phyloP scores from a whole-genome alignment of 2,329 filamentous ascomycete genomes.

The Epichloe brachyelytri region DNA sequence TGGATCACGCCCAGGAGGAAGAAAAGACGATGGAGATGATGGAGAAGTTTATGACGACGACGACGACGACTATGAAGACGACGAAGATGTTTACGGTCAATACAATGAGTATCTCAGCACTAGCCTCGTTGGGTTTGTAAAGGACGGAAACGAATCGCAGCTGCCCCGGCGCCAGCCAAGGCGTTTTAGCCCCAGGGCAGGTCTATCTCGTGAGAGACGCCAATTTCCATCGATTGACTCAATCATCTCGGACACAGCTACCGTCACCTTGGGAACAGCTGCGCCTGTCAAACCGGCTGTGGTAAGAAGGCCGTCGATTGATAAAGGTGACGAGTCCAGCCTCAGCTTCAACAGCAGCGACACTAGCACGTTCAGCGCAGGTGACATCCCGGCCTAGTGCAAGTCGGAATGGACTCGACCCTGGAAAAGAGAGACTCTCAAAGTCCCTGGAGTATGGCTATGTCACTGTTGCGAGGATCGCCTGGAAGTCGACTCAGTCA shows the following conservation, averaged over 20 bases:
- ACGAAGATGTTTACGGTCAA: background rate
- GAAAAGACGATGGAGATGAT: background rate
- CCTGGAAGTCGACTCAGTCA: background rate
- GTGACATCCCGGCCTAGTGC: background rate
- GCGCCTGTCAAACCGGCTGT: background rate
- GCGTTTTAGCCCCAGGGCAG: background rate
- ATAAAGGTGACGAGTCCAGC: background rate
- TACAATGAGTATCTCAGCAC: background rate
- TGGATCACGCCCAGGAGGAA: background rate
- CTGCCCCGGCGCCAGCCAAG: background rate
- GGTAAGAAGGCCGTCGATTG: background rate
- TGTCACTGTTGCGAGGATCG: slow-evolving; percentile 8
- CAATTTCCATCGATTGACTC: background rate
- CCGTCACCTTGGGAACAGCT: background rate
- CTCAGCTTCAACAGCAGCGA: background rate
- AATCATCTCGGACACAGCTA: background rate
- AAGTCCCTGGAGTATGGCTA: slow-evolving; percentile 9
- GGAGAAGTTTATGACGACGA: background rate
- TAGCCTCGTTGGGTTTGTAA: background rate
- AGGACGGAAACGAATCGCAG: background rate
- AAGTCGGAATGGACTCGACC: slow-evolving; percentile 1
- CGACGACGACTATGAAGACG: background rate
- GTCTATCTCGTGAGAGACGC: background rate
- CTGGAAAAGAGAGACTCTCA: background rate
- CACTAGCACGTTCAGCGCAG: background rate